Conservation (phyloP, 2,329 filamentous ascomycete species). For the Cladosporium austrohemisphaericum region DNA sequence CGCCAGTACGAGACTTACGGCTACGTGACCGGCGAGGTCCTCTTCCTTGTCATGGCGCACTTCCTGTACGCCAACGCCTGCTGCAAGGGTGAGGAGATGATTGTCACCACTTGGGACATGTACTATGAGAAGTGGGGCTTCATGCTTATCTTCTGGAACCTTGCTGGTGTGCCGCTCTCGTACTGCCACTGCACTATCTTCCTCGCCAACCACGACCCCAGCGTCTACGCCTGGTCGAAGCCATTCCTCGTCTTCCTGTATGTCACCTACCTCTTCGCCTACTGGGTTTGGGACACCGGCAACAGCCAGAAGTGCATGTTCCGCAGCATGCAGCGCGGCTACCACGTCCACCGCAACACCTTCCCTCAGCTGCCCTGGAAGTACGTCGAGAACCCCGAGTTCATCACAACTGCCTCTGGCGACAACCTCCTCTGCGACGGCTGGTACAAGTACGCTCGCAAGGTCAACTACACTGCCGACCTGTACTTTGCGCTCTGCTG, state of each 20-base stretch:
- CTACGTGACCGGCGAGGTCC: constrained; percentile 79
- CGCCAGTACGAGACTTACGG: constrained; percentile 82
- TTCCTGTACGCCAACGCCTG: constrained; percentile 91
- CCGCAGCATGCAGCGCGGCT: constrained; percentile 73
- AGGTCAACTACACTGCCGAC: constrained; percentile 72
- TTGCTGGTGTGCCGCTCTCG: constrained; percentile 82
- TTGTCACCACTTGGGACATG: constrained; percentile 90
- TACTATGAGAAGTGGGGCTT: constrained; percentile 97
- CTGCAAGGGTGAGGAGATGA: constrained; percentile 86
- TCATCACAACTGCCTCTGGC: constrained; percentile 67
- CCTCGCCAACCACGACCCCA: constrained; percentile 76
- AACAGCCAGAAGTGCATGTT: constrained; percentile 95
- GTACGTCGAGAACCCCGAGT: constrained; percentile 73
- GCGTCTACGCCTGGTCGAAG: constrained; percentile 72
- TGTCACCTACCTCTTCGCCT: constrained; percentile 71
- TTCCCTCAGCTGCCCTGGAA: constrained; percentile 93
- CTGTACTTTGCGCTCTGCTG: constrained; percentile 72
- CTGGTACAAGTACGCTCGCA: constrained; percentile 61
- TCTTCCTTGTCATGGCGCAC: constrained; percentile 82
- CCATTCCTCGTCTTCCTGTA: constrained; percentile 64
- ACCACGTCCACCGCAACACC: constrained; percentile 65
- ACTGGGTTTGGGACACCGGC: constrained; percentile 89
- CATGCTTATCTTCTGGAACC: constrained; percentile 97
- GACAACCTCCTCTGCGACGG: constrained; percentile 78
- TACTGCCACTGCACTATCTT: constrained; percentile 95